Evolutionary conservation across 2,329 filamentous ascomycete species (phyloP), one percentile per base, ranked within the genome.

Genomic region (Truncatella angustata): DNA sequence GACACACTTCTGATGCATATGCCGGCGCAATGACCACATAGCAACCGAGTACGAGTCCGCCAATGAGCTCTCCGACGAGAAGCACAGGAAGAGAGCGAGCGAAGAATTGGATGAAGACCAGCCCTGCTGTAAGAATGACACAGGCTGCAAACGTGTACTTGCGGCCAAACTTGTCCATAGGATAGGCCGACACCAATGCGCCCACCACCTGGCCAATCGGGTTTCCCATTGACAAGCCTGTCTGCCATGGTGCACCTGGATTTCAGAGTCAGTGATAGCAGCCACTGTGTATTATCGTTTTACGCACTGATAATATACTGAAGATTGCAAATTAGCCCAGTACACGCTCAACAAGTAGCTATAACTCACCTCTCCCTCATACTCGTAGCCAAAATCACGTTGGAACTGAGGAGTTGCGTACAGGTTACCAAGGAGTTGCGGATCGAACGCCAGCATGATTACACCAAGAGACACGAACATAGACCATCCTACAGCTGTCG

Each of bases 81-180:
- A 86, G 70, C 11, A 79, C 76, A 6, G 73, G 60, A 11, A 84
- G 71, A 1, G 76, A 79, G 2, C 76, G 74, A 11, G 81, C 80
- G 58, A 85, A 86, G 70, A 85, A 85, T 56, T 85, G 81, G 51
- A 85, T 77, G 62, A 85, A 85, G 52, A 86, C 76, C 36, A 84
- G 76, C 1, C 68, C 73, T 11, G 74, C 73, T 2, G 78, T 80
- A 54, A 77, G 61, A 9, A 65, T 51, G 21, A 77, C 70, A 55
- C 75, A 79, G 4, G 62, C 61, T 51, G 69, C 73, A 36, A 78
- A 74, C 0, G 76, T 78, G 60, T 62, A 62, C 54, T 72, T 75
- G 26, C 75, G 70, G 11, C 76, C 76, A 45, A 71, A 75, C 32
- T 61, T 48, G 50, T 78, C 73, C 65, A 78, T 72, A 0, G 74